Evolutionary conservation across 495 filamentous ascomycete genomes (phyloP), one percentile per base, ranked within the genome.

Genomic region (Annulohypoxylon bovei): DNA sequence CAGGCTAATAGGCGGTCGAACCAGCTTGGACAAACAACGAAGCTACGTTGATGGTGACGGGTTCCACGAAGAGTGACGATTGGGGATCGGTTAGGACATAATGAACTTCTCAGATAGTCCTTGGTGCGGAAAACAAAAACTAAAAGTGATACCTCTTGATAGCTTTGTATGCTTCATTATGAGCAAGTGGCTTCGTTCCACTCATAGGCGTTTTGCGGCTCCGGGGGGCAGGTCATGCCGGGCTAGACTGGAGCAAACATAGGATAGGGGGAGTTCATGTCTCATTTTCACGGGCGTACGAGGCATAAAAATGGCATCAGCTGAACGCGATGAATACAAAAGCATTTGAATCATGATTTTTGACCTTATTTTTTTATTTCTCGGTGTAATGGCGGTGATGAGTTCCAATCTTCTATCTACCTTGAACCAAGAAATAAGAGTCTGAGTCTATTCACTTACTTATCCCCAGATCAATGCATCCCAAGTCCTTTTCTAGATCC

Each of bases 191-290:
- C 58, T 64, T 61, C 64, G 72, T 63, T 46, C 57, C 28, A 57
- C 56, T 66, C 14, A 44, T 62, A 65, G 75, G 75, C 75, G 75
- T 77, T 77, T 57, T 54, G 39, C 35, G 70, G 70, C 47, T 55
- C 23, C 40, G 50, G 47, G 57, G 55, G 72, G 16, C 20, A 39
- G 53, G 67, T 71, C 64, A 64, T 63, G 64, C 56, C 70, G 49
- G 54, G 55, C 25, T 37, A 39, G 63, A 39, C 32, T 0, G 53
- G 46, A 28, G 25, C 44, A 44, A 50, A 27, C 44, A 23, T 47
- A 14, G 53, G 53, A 27, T 27, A 9, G 2, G 49, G 57, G 62
- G 68, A 57, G 50, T 71, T 66, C 52, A 71, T 57, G 56, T 62
- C 68, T 25, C 14, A 25, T 54, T 70, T 61, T 55, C 55, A 49